A percentile compares a stretch with the other conserved stretches of the same genome.
Evolutionary conservation across 371 early-diverging fungal species (phyloP).

Genomic region (Rozella allomycis): DNA sequence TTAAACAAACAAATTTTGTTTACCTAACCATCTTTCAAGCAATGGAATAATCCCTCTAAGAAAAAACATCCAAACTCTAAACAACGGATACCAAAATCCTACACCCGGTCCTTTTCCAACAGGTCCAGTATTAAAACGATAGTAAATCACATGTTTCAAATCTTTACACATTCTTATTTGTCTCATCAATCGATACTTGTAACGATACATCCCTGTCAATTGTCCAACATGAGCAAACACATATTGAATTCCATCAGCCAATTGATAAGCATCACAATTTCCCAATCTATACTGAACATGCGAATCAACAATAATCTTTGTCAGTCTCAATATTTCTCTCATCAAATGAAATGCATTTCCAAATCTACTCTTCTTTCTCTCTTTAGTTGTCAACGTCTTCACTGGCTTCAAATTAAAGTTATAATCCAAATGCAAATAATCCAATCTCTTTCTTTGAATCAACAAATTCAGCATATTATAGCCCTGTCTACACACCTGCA

Average conservation of each 20-base stretch:
- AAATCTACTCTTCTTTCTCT: conserved; percentile 95
- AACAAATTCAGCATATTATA: conserved; percentile 94
- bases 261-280: conserved; percentile 87
- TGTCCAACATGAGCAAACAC: conserved; percentile 98
- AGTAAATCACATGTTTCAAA: conserved; percentile 4
- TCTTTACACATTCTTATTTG: conserved; percentile 72
- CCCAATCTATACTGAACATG: conserved; percentile 92
- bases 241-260: conserved; percentile 92
- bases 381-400: conserved; percentile 96
- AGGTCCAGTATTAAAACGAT: conserved; percentile 85
- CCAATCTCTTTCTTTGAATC: conserved; percentile 90
- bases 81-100: conserved; percentile 97
- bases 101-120: conserved; percentile 94
- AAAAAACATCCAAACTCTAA: conserved; percentile 99
- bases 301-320: conserved; percentile 90
- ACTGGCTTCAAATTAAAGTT: conserved; percentile 95
- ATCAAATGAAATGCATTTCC: conserved; percentile 89
- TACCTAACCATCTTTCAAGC: conserved; percentile 90
- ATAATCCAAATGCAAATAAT: conserved; percentile 91
- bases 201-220: conserved; percentile 97
- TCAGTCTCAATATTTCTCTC: conserved; percentile 82
- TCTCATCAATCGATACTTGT: conserved; percentile 95
- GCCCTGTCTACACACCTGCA: conserved; percentile 93
- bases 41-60: conserved; percentile 93
- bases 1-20: too few species aligned